Evolutionary conservation across 108 stramenopile genomes (phyloP).

Genomic region (Chaetoceros muelleri): DNA sequence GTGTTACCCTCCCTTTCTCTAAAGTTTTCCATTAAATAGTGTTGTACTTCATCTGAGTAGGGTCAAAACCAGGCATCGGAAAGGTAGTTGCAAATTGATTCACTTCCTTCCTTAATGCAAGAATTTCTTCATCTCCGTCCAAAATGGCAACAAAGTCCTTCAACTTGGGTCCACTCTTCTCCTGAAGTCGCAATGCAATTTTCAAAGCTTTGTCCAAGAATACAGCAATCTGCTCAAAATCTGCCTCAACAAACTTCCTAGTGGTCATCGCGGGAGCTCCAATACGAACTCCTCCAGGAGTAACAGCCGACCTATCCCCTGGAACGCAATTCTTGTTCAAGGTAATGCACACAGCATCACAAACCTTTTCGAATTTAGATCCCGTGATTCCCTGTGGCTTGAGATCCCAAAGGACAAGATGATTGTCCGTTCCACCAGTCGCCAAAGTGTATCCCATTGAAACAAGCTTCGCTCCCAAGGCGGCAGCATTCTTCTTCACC

Average conservation of each 20-base stretch:
- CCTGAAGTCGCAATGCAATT: constrained; percentile 85
- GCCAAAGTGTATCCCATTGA: constrained; percentile 90
- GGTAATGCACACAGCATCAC: constrained; percentile 96
- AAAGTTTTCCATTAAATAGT: constrained; percentile 14
- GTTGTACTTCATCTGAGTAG: constrained; percentile 74
- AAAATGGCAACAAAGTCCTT: constrained; percentile 84
- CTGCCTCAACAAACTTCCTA: constrained; percentile 82
- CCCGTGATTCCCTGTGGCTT: constrained; percentile 93
- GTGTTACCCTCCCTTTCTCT: no score
- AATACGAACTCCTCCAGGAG: constrained; percentile 97
- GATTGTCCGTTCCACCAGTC: constrained; percentile 99
- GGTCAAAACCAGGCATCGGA: constrained; percentile 98
- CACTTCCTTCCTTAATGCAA: constrained; percentile 65
- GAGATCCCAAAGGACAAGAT: constrained; percentile 98
- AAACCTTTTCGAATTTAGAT: constrained; percentile 97
- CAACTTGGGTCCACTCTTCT: constrained; percentile 77
- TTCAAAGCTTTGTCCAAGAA: constrained; percentile 87
- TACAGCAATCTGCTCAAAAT: constrained; percentile 93
- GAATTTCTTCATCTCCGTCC: constrained; percentile 57
- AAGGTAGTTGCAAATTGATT: constrained; percentile 87
- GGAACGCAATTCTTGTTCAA: constrained; percentile 99
- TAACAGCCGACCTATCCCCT: constrained; percentile 96
- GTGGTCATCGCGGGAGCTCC: constrained; percentile 92
- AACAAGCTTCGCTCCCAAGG: constrained; percentile 77
- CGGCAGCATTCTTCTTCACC: constrained; percentile 90